These are phyloP conservation scores for Penicillium sp. DNA, from an alignment of 2,329 filamentous ascomycete species.

Conservation along the genomic window DNA sequence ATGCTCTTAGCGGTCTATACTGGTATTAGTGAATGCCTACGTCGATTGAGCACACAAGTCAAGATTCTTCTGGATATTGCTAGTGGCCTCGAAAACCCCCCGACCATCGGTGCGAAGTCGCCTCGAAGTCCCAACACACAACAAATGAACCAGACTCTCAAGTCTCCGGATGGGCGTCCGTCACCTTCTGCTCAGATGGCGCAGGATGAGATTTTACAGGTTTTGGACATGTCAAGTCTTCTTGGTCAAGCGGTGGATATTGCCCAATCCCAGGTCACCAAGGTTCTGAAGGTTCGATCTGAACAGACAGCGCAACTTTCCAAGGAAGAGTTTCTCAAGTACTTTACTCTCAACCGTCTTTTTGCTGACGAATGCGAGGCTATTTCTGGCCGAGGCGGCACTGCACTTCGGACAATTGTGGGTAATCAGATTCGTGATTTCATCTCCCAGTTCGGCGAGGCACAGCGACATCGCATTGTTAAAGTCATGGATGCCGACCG, in stretches of 20 bases:
- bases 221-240: conserved; percentile 64
- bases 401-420: conserved; percentile 59
- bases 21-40: conserved; percentile 79
- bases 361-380: conserved; percentile 69
- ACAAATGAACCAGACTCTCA: conserved; percentile 45
- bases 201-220: conserved; percentile 63
- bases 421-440: conserved; percentile 64
- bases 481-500: conserved; percentile 61
- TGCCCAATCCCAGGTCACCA: conserved; percentile 63
- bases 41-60: conserved; percentile 82
- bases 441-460: conserved; percentile 57
- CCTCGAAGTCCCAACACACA: conserved; percentile 49
- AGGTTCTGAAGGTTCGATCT: conserved; percentile 63
- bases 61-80: conserved; percentile 95
- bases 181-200: conserved; percentile 31
- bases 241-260: conserved; percentile 67
- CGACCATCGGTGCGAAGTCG: conserved; percentile 43
- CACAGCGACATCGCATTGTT: conserved; percentile 57
- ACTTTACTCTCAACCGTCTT: conserved; percentile 62
- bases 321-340: conserved; percentile 59
- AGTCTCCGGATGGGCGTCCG: conserved; percentile 22
- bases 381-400: conserved; percentile 61
- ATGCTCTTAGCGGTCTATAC: conserved; percentile 82
- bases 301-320: conserved; percentile 59
- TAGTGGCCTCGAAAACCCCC: conserved; percentile 55